Evolutionary conservation across 179 eudicot species (phyloP).

Genomic region (Gypsophila paniculata): DNA sequence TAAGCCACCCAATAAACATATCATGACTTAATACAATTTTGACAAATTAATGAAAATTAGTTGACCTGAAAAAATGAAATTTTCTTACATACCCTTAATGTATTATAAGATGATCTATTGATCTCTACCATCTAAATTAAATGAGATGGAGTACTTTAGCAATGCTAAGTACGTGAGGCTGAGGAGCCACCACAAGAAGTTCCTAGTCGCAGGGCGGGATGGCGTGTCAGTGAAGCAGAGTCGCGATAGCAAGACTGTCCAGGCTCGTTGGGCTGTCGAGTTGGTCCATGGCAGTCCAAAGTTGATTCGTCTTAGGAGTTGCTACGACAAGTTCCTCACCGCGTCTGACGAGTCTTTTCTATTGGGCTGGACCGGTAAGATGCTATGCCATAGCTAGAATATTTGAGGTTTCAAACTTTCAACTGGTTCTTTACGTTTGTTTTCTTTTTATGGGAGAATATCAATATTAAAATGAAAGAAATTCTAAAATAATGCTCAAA

Average conservation of each 20-base stretch:
- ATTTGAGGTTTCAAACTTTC: not conserved
- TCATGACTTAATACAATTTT: not conserved
- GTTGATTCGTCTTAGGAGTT: conserved; percentile 28
- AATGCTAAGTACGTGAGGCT: conserved; percentile 25
- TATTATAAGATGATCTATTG: not conserved
- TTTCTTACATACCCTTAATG: not conserved
- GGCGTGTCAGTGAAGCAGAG: conserved; percentile 29
- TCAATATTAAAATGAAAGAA: no score
- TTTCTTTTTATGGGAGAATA: no score
- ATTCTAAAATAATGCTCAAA: no score
- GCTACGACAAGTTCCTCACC: conserved; percentile 29
- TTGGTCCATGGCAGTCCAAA: conserved; percentile 16
- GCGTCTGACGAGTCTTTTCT: conserved; percentile 36
- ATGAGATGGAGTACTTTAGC: conserved; percentile 24
- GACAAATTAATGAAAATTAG: conserved; percentile 7
- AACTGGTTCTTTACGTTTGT: no score
- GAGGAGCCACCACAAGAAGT: conserved; percentile 29
- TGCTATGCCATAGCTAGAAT: not conserved
- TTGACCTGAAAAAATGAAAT: conserved; percentile 2
- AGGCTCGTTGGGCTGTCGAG: conserved; percentile 30
- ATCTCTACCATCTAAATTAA: not conserved
- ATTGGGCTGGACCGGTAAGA: conserved; percentile 39
- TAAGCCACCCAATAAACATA: not conserved
- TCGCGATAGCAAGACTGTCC: conserved; percentile 13
- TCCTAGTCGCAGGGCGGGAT: conserved; percentile 26